Conservation (phyloP, 805 yeast species). For the Grigorovia humatica region DNA sequence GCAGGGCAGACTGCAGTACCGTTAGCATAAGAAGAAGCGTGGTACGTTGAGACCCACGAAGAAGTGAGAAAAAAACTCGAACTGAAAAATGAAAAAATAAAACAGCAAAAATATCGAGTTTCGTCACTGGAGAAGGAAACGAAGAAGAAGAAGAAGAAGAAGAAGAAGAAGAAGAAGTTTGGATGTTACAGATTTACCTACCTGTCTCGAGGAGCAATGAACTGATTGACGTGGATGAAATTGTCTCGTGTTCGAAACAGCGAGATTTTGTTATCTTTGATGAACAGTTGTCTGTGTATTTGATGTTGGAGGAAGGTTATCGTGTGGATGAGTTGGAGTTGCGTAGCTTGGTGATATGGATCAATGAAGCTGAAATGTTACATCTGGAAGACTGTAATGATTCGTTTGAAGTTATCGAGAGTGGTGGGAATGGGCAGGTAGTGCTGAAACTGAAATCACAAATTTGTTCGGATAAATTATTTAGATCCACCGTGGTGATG, state of each 20-base stretch:
- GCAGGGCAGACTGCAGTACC: not conserved
- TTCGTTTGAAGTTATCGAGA: conserved; percentile 3
- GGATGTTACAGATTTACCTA: not conserved
- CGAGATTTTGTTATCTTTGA: conserved; percentile 24
- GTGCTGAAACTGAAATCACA: conserved; percentile 13
- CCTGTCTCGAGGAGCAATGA: not conserved
- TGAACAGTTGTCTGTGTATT: conserved; percentile 16
- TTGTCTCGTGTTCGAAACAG: conserved; percentile 10
- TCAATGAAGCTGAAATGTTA: conserved; percentile 22
- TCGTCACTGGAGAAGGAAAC: too few species aligned
- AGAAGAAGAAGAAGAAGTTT: not conserved
- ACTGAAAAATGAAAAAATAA: too few species aligned
- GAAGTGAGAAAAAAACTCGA: too few species aligned
- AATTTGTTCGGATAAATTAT: conserved; percentile 13
- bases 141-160: too few species aligned
- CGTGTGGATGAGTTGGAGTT: not conserved
- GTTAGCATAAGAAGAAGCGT: not conserved
- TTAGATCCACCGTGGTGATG: conserved; percentile 25
- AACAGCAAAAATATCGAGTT: too few species aligned
- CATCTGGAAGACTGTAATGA: conserved; percentile 2
- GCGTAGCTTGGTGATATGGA: conserved; percentile 14
- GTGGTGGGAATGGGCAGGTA: not conserved
- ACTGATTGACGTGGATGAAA: conserved; percentile 1
- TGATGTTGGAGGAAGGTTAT: not conserved
- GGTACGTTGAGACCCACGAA: too few species aligned